Conservation (phyloP, 164 flowering plant species). For the Dillenia suffruticosa region DNA sequence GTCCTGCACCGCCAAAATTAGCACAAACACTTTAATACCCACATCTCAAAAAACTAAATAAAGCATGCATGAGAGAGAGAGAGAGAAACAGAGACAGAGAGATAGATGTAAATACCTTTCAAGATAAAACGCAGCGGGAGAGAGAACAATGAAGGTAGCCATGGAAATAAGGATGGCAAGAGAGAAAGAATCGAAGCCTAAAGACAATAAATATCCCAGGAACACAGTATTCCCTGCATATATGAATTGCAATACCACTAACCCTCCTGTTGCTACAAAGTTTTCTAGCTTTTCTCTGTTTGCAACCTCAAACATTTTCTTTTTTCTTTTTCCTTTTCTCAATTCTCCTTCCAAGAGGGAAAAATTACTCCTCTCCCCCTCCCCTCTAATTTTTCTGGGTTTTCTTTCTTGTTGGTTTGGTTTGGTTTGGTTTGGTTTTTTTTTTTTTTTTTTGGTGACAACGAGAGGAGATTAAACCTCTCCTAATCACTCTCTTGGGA, state of each 20-base stretch:
- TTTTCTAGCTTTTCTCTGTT: constrained; percentile 28
- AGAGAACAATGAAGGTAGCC: constrained; percentile 50
- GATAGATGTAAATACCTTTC: constrained; percentile 39
- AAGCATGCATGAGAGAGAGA: no score
- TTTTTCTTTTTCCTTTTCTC: no score
- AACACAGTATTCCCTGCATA: constrained; percentile 47
- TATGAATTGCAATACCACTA: constrained; percentile 38
- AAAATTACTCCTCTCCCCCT: no score
- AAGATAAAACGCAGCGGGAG: constrained; percentile 37
- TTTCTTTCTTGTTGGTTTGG: no score
- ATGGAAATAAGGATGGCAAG: constrained; percentile 40
- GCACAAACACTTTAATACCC: not conserved
- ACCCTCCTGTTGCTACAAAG: constrained; percentile 31
- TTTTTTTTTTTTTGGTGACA: no score
- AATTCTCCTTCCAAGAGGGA: no score
- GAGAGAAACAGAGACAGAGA: no score
- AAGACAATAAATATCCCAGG: constrained; percentile 42
- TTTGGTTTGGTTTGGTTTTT: no score
- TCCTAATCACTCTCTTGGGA: no score
- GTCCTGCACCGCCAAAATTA: constrained; percentile 34
- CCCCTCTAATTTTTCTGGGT: no score
- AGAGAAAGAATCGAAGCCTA: constrained; percentile 35
- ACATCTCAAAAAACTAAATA: not conserved
- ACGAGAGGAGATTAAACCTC: no score
- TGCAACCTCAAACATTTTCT: no score